Percentiles rank a stretch among this genome's conserved stretches.
Conservation (phyloP, 2,329 filamentous ascomycete genomes). For the Colletotrichum horii region DNA sequence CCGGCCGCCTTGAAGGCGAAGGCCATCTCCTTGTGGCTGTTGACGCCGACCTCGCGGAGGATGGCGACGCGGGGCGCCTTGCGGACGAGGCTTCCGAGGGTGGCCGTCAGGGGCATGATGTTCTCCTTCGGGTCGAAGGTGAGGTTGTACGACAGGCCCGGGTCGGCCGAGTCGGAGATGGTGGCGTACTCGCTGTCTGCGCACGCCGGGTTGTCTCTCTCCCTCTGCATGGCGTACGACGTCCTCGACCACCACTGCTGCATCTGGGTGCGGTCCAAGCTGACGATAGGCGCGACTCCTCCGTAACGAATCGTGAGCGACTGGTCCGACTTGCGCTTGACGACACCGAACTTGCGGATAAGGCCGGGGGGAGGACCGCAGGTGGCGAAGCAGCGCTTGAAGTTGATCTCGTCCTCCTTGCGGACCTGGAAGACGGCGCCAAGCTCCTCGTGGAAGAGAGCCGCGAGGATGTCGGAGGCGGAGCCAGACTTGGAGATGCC, state of each 20-base stretch:
- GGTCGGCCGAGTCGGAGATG: slow-evolving; percentile 77
- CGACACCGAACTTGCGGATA: slow-evolving; percentile 82
- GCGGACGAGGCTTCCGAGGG: slow-evolving; percentile 57
- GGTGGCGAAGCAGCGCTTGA: slow-evolving; percentile 89
- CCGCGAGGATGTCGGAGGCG: slow-evolving; percentile 70
- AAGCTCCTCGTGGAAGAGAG: slow-evolving; percentile 94
- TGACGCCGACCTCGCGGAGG: slow-evolving; percentile 92
- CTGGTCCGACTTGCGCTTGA: slow-evolving; percentile 74
- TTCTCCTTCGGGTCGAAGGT: slow-evolving; percentile 81
- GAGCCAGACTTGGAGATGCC: slow-evolving; percentile 67
- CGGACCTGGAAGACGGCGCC: slow-evolving; percentile 96
- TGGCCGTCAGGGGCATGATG: slow-evolving; percentile 68
- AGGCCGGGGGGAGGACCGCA: slow-evolving; percentile 83
- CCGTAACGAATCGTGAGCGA: slow-evolving; percentile 78
- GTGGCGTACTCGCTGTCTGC: slow-evolving; percentile 83
- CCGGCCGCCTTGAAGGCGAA: slow-evolving; percentile 92
- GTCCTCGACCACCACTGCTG: slow-evolving; percentile 90
- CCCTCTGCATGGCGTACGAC: slow-evolving; percentile 87
- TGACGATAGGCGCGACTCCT: slow-evolving; percentile 67
- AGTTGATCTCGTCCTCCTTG: slow-evolving; percentile 81
- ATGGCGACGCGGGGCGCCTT: slow-evolving; percentile 81
- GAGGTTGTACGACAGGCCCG: slow-evolving; percentile 84
- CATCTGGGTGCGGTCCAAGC: slow-evolving; percentile 72
- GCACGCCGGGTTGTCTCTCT: slow-evolving; percentile 86
- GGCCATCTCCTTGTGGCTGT: slow-evolving; percentile 96